These are phyloP conservation scores for Pueraria montana DNA, from an alignment of 306 rosid species.

Conservation along the genomic window DNA sequence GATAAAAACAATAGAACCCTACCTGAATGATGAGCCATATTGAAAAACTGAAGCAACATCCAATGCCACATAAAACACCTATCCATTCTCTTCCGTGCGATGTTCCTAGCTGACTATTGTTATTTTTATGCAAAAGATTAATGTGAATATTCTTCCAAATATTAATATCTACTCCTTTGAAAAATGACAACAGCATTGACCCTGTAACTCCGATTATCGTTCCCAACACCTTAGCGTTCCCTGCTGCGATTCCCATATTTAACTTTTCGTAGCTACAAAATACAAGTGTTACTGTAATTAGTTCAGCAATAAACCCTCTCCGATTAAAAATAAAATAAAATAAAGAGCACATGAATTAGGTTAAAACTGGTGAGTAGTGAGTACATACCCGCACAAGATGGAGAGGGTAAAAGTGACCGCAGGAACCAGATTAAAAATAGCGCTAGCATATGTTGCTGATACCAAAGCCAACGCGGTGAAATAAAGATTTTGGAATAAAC, in stretches of 20 bases:
- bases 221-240: not conserved
- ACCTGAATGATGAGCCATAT: not conserved
- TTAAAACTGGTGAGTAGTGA: too few relatives aligned
- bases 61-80: not conserved
- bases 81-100: not conserved
- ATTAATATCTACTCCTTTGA: not conserved
- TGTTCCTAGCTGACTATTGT: not conserved
- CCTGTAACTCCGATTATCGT: not conserved
- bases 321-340: not conserved
- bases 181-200: not conserved
- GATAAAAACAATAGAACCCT: too few relatives aligned
- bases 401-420: not conserved
- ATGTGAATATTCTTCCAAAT: constrained; percentile 4
- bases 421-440: not conserved
- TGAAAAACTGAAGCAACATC: not conserved
- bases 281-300: too few relatives aligned
- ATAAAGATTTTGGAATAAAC: not conserved
- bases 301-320: not conserved
- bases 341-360: not conserved
- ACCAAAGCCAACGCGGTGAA: not conserved
- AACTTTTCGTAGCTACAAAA: not conserved
- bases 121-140: not conserved
- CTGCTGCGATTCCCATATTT: not conserved
- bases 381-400: not conserved
- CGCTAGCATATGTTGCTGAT: not conserved